These are phyloP conservation scores for Crithidia fasciculata DNA, from an alignment of 208 protist species.

Conservation along the genomic window DNA sequence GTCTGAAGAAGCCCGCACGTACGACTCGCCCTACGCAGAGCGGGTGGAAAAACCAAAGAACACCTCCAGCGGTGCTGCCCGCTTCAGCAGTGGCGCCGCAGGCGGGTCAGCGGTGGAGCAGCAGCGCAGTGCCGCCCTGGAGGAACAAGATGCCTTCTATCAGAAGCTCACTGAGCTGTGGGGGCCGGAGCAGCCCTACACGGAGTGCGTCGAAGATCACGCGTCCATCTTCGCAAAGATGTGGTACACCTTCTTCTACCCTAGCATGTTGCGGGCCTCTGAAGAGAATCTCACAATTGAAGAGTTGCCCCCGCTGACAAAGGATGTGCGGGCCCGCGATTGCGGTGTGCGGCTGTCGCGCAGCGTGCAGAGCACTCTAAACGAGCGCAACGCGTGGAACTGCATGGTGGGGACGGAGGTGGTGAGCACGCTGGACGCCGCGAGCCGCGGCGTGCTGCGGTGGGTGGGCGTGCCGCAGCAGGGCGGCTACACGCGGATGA, in stretches of 20 bases:
- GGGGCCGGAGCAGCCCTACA: conserved; percentile 51
- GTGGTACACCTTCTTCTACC: conserved; percentile 60
- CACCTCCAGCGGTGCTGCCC: too few relatives aligned
- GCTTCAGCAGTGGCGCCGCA: not conserved
- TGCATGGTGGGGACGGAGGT: conserved; percentile 50
- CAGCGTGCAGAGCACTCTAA: conserved; percentile 33
- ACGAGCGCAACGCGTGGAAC: conserved; percentile 54
- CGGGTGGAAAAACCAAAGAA: not conserved
- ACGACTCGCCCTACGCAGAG: not conserved
- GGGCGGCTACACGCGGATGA: conserved; percentile 41
- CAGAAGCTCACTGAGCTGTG: conserved; percentile 45
- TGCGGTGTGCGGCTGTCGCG: conserved; percentile 48
- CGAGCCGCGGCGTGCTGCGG: conserved; percentile 42
- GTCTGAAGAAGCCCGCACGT: conserved; percentile 1
- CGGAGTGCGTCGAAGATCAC: conserved; percentile 37
- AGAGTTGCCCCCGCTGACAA: conserved; percentile 31
- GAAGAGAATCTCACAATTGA: conserved; percentile 49
- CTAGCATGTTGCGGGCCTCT: conserved; percentile 38
- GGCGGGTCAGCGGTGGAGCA: conserved; percentile 6
- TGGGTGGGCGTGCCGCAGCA: conserved; percentile 55
- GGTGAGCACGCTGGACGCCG: conserved; percentile 24
- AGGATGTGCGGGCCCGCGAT: conserved; percentile 33
- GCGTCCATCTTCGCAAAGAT: conserved; percentile 40
- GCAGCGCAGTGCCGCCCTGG: conserved; percentile 15
- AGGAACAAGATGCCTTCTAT: conserved; percentile 1